Evolutionary conservation across 805 yeast species (phyloP).

Genomic region (Wickerhamiella galacta): DNA sequence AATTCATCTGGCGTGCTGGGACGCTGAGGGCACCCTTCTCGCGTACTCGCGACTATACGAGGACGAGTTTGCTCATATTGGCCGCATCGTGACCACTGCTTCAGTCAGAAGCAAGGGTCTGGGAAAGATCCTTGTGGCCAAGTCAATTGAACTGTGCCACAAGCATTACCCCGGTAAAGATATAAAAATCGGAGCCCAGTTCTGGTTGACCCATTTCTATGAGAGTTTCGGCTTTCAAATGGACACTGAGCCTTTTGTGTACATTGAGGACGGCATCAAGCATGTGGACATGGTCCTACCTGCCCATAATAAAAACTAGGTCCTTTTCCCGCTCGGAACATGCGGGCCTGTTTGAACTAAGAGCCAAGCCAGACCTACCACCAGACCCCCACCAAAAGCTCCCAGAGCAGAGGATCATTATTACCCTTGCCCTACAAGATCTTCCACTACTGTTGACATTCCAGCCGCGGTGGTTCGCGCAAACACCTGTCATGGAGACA

Average conservation of each 20-base stretch:
- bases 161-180: not conserved
- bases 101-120: conserved; percentile 8
- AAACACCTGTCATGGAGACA: too few species aligned
- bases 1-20: conserved; percentile 8
- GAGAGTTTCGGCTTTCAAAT: conserved; percentile 10
- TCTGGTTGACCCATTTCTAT: conserved; percentile 9
- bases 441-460: too few species aligned
- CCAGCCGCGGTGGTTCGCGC: too few species aligned
- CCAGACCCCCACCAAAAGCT: too few species aligned
- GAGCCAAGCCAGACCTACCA: too few species aligned
- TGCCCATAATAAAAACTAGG: not conserved
- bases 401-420: too few species aligned
- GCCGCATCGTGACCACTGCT: conserved; percentile 12
- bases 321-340: too few species aligned
- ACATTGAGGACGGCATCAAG: conserved; percentile 11
- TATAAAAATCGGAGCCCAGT: conserved; percentile 10
- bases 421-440: too few species aligned
- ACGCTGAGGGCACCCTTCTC: not conserved
- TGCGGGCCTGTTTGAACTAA: too few species aligned
- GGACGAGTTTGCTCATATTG: conserved; percentile 5
- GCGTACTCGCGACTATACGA: conserved; percentile 7
- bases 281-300: conserved; percentile 11
- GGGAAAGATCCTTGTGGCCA: conserved; percentile 9
- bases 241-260: conserved; percentile 4
- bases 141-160: conserved; percentile 6